Evolutionary conservation across 441 rosid genomes (phyloP), one percentile per base, ranked within the genome.

Genomic region (Corymbia calophylla): DNA sequence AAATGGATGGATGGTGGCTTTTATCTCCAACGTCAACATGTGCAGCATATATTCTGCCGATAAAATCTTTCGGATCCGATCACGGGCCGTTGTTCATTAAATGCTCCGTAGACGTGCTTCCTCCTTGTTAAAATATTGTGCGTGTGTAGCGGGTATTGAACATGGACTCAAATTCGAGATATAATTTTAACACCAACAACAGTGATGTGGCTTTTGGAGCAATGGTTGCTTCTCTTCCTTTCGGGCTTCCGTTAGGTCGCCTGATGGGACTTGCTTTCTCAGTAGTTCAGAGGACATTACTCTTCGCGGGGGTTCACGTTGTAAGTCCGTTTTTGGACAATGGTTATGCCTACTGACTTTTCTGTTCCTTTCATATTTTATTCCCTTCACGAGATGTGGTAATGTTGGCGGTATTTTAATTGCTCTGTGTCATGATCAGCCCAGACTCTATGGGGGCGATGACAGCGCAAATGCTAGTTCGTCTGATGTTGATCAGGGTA

Each of bases 241-340:
- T 39, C 44, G 1, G 44, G 44, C 44, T 39, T 39, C 5, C 44
- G 44, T 39, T 73, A 95, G 98, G 98, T 96, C 99, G 55, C 99
- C 98, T 39, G 99, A 96, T 88, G 98, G 97, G 47, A 95, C 98
- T 0, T 94, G 96, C 90, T 94, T 96, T 91, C 94, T 97, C 87
- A 88, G 97, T 86, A 95, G 93, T 93, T 93, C 97, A 0, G 98
- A 97, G 93, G 97, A 96, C 47, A 95, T 95, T 77, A 93, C 94
- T 8, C 94, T 96, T 87, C 95, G 97, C 54, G 62, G 95, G 62
- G 95, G 21, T 97, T 97, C 93, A 89, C 95, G 44, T 82, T 93
- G 97, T 97, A 92, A 93, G 97, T 44, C 86, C 85, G 55, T 86
- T 87, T 29, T 68, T 27, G 51, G 39, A 23, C 44, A 5, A 25